Evolutionary conservation across 306 rosid species (phyloP).

Genomic region (Quercus suber): DNA sequence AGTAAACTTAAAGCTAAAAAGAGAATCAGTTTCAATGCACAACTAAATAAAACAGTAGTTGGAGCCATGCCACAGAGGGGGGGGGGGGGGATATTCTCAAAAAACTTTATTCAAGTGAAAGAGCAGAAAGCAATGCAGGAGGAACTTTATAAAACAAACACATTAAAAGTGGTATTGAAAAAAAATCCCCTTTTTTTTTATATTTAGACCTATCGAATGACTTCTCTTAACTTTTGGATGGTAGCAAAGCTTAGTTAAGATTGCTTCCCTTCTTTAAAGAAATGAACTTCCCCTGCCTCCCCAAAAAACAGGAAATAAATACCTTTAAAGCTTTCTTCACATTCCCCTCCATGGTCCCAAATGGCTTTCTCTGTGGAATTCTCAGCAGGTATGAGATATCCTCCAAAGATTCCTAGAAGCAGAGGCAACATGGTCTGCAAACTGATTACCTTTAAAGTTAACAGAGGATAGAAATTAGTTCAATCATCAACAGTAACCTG

Average conservation of each 20-base stretch:
- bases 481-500: slow-evolving; percentile 51
- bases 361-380: slow-evolving; percentile 95
- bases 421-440: slow-evolving; percentile 12
- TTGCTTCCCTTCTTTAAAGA: not conserved
- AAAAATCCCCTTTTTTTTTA: not conserved
- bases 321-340: slow-evolving; percentile 94
- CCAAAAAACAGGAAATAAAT: not conserved
- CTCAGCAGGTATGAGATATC: slow-evolving; percentile 80
- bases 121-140: too few relatives aligned
- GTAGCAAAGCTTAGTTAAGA: not conserved
- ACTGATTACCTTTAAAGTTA: not conserved
- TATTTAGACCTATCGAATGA: not conserved
- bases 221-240: not conserved
- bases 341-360: slow-evolving; percentile 93
- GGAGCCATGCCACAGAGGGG: not conserved
- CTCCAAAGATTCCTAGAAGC: slow-evolving; percentile 71
- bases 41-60: not conserved
- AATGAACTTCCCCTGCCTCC: not conserved
- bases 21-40: not conserved
- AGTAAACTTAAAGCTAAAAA: not conserved
- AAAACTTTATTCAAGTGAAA: too few relatives aligned
- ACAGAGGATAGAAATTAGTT: not conserved
- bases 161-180: not conserved
- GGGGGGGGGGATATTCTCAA: too few relatives aligned
- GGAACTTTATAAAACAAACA: too few relatives aligned